phyloP scores from a whole-genome alignment of 1,284 basidiomycete species.

The Volvariella surrecta region DNA sequence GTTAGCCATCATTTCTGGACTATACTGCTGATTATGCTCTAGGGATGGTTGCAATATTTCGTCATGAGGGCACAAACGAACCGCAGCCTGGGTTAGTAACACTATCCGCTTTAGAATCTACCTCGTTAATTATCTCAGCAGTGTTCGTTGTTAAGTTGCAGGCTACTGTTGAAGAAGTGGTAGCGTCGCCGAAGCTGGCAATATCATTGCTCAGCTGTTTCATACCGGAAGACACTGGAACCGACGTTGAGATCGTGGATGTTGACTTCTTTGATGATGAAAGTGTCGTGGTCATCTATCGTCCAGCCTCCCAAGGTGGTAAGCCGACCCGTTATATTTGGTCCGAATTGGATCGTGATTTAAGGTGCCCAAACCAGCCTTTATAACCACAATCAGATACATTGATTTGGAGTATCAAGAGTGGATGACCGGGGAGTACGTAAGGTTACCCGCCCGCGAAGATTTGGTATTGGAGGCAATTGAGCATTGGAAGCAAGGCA shows the following conservation, averaged over 20 bases:
- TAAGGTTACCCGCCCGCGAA: slow-evolving; percentile 47
- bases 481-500: slow-evolving; percentile 41
- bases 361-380: slow-evolving; percentile 33
- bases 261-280: slow-evolving; percentile 73
- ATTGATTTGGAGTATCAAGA: slow-evolving; percentile 46
- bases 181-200: slow-evolving; percentile 24
- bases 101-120: neutral
- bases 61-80: neutral
- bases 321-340: slow-evolving; percentile 19
- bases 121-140: neutral
- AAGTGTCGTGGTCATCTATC: slow-evolving; percentile 52
- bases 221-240: slow-evolving; percentile 28
- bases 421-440: slow-evolving; percentile 37
- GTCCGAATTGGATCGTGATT: slow-evolving; percentile 21
- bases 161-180: neutral
- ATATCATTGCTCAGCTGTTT: slow-evolving; percentile 45
- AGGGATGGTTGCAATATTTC: neutral
- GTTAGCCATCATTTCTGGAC: slow-evolving; percentile 8
- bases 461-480: slow-evolving; percentile 50
- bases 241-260: slow-evolving; percentile 46
- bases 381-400: slow-evolving; percentile 54
- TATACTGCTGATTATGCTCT: neutral
- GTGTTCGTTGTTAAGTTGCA: neutral
- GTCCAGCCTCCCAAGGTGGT: slow-evolving; percentile 33
- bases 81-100: neutral